Base-by-base conservation (phyloP, 345 rosid genomes). In the Eucalyptus cloeziana region DNA sequence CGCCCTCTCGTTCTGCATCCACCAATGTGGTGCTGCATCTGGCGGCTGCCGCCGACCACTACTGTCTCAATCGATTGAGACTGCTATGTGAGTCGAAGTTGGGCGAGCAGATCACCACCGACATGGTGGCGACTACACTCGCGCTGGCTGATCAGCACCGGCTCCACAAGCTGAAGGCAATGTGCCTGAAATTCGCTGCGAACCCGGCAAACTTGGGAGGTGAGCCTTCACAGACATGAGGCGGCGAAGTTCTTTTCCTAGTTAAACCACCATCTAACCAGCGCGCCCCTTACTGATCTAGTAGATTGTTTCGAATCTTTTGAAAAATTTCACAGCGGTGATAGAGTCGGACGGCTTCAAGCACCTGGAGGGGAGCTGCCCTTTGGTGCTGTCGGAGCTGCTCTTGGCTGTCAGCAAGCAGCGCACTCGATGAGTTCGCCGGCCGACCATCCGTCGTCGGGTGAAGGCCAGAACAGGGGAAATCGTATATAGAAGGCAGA, bases 131-230 rank as follows among this genome's bases (percentile, higher is more conserved):
- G 89, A 96, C 96, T 30, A 94, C 96, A 10, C 91, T 97, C 87
- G 96, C 96, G 76, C 92, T 97, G 90, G 98, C 98, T 44, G 98
- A 96, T 90, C 99, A 94, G 91, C 98, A 97, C 91, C 97, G 96
- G 49, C 95, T 97, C 90, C 92, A 92, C 87, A 95, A 92, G 92
- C 89, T 96, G 88, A 95, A 96, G 94, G 90, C 94, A n/a, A 94
- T 93, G 25, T 96, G 98, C 89, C 97, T 96, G 88, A 94, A 94
- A 91, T 97, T 95, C 86, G 87, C 94, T 56, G 92, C 97, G 13
- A 87, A 90, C 87, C 97, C 95, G 33, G 93, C 92, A 90, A 95
- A 95, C 87, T 92, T 96, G 44, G 94, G 92, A 94, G 98, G 98
- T 95, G 90, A 21, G 52, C 79, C 83, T 89, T 51, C 24, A 7